phyloP scores from a whole-genome alignment of 1,139 yeast genomes.

The Sugiyamaella castrensis region DNA sequence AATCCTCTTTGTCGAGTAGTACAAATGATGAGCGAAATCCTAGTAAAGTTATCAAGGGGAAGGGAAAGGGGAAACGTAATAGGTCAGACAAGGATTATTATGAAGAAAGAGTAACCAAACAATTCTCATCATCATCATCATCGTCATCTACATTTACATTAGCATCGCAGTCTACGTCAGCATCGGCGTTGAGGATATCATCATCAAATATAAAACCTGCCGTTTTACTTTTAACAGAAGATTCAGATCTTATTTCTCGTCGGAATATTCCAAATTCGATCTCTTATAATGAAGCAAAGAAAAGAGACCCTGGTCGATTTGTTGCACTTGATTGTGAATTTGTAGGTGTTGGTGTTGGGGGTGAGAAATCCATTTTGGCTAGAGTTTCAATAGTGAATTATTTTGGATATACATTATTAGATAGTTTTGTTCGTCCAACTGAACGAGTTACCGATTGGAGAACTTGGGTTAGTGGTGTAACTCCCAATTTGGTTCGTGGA shows the following conservation, averaged over 20 bases:
- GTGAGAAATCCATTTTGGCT: slow-evolving; percentile 68
- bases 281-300: background rate
- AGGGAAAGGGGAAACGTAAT: too few species aligned
- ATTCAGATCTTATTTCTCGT: background rate
- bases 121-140: background rate
- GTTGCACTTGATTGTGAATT: slow-evolving; percentile 91
- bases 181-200: too few species aligned
- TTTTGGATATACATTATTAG: slow-evolving; percentile 69
- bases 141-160: background rate
- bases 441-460: slow-evolving; percentile 86
- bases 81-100: too few species aligned
- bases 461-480: slow-evolving; percentile 90
- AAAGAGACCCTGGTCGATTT: slow-evolving; percentile 53
- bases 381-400: slow-evolving; percentile 84
- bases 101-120: background rate
- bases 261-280: background rate
- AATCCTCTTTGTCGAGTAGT: background rate
- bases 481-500: slow-evolving; percentile 60
- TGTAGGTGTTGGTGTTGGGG: slow-evolving; percentile 83
- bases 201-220: background rate
- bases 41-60: background rate
- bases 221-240: slow-evolving; percentile 4
- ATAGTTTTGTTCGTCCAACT: slow-evolving; percentile 69
- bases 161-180: too few species aligned
- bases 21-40: too few species aligned